phyloP scores from a whole-genome alignment of 2,329 filamentous ascomycete genomes.

The Helicocarpus griseus region DNA sequence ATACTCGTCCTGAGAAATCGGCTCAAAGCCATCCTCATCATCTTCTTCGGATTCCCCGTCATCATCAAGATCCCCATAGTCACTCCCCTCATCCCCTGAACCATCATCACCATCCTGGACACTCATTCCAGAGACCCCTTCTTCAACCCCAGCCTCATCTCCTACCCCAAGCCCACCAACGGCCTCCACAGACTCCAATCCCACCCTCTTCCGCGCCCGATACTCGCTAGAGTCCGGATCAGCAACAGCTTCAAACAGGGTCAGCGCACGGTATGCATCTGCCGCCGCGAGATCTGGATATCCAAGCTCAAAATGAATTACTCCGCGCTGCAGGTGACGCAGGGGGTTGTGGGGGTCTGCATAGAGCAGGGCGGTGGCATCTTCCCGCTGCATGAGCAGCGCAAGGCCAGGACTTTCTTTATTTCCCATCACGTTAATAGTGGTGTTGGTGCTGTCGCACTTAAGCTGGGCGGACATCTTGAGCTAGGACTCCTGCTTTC shows the following conservation, averaged over 20 bases:
- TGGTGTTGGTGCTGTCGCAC: background rate
- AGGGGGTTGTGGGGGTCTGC: slow-evolving; percentile 33
- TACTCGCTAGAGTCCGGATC: slow-evolving; percentile 72
- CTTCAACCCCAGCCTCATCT: background rate
- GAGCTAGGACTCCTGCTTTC: background rate
- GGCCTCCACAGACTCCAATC: background rate
- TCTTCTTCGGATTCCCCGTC: slow-evolving; percentile 32
- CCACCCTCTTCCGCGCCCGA: slow-evolving; percentile 50
- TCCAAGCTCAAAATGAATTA: slow-evolving; percentile 60
- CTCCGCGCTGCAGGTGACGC: slow-evolving; percentile 46
- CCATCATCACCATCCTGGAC: background rate
- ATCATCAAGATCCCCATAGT: slow-evolving; percentile 3
- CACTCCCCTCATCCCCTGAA: background rate
- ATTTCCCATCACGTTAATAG: background rate
- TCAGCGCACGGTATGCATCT: slow-evolving; percentile 83
- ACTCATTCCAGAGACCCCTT: background rate
- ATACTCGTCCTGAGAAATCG: slow-evolving; percentile 11
- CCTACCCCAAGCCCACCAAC: background rate
- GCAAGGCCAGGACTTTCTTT: background rate
- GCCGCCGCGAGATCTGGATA: slow-evolving; percentile 86
- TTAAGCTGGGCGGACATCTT: background rate
- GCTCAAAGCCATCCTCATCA: slow-evolving; percentile 24
- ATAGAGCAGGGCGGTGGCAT: slow-evolving; percentile 42
- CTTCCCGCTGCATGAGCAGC: slow-evolving; percentile 32
- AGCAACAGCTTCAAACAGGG: slow-evolving; percentile 69